Evolutionary conservation across 225 moss, liverwort and hornwort species (phyloP).

Genomic region (Polytrichum commune): DNA sequence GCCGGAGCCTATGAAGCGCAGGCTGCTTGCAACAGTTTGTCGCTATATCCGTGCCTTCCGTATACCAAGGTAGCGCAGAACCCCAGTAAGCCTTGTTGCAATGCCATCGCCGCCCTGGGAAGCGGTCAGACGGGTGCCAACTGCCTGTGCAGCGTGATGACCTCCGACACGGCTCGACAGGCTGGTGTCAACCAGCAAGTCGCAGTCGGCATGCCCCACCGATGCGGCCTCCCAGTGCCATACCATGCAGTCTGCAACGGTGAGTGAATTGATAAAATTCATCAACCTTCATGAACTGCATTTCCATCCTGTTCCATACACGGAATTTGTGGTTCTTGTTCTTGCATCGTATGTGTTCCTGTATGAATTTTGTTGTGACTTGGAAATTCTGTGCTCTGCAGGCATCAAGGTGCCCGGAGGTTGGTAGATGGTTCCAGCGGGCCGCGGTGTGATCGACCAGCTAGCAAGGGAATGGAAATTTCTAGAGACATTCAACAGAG

Average conservation of each 20-base stretch:
- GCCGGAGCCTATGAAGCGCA: background rate
- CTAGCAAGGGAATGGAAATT: too few relatives aligned
- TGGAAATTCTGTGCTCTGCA: too few relatives aligned
- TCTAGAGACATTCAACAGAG: too few relatives aligned
- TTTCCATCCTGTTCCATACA: too few relatives aligned
- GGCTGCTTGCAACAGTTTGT: slow-evolving; percentile 32
- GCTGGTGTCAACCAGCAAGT: slow-evolving; percentile 25
- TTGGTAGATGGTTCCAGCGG: too few relatives aligned
- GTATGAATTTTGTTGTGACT: too few relatives aligned
- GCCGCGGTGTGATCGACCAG: too few relatives aligned
- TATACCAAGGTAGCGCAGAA: slow-evolving; percentile 25
- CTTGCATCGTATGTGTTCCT: too few relatives aligned
- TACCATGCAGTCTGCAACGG: slow-evolving; percentile 38
- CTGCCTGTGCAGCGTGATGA: slow-evolving; percentile 42
- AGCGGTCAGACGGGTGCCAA: slow-evolving; percentile 18
- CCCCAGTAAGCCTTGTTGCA: slow-evolving; percentile 37
- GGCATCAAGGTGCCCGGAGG: too few relatives aligned
- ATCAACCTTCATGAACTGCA: too few relatives aligned
- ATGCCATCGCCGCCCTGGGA: slow-evolving; percentile 20
- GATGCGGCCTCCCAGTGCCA: slow-evolving; percentile 35
- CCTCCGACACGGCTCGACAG: slow-evolving; percentile 17
- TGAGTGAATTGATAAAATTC: slow-evolving; percentile 1
- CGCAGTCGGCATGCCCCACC: slow-evolving; percentile 42
- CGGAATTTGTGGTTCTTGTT: too few relatives aligned
- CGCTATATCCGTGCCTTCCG: slow-evolving; percentile 27